Evolutionary conservation across 2,329 filamentous ascomycete species (phyloP).

Genomic region (Ophiostoma perfectum): DNA sequence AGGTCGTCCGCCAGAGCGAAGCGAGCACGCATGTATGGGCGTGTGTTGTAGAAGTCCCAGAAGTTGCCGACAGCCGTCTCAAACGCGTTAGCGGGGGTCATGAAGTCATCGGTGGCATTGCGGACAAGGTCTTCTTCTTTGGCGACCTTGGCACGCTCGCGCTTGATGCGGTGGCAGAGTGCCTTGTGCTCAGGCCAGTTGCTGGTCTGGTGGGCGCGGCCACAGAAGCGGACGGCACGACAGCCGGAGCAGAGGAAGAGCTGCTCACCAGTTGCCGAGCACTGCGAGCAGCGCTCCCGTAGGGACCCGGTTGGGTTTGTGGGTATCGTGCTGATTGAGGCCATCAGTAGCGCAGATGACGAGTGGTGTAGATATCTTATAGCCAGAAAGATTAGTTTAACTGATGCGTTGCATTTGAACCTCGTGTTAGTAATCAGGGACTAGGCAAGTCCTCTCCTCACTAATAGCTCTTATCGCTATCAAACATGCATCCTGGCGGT

Average conservation of each 20-base stretch:
- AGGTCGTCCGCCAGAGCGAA: slow-evolving; percentile 30
- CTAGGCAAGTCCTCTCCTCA: no score
- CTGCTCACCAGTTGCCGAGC: neutral
- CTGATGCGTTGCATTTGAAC: no score
- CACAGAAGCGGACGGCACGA: slow-evolving; percentile 30
- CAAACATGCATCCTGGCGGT: no score
- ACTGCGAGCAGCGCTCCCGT: neutral
- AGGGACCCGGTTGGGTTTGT: neutral
- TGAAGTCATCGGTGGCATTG: neutral
- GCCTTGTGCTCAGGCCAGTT: slow-evolving; percentile 29
- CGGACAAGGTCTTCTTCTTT: neutral
- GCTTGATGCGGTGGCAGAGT: slow-evolving; percentile 28
- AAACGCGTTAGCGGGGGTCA: neutral
- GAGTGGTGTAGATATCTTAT: no score
- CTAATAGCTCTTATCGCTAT: no score
- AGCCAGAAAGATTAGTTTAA: no score
- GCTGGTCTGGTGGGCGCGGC: slow-evolving; percentile 27
- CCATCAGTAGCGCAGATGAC: no score
- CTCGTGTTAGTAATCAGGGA: no score
- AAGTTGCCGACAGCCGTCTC: slow-evolving; percentile 33
- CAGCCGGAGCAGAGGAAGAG: slow-evolving; percentile 29
- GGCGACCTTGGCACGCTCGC: slow-evolving; percentile 24
- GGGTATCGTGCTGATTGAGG: neutral
- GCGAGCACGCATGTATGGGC: slow-evolving; percentile 37
- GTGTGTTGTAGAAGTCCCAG: slow-evolving; percentile 33